Base-by-base conservation (phyloP, 345 rosid species). In the Populus pruinosa region DNA sequence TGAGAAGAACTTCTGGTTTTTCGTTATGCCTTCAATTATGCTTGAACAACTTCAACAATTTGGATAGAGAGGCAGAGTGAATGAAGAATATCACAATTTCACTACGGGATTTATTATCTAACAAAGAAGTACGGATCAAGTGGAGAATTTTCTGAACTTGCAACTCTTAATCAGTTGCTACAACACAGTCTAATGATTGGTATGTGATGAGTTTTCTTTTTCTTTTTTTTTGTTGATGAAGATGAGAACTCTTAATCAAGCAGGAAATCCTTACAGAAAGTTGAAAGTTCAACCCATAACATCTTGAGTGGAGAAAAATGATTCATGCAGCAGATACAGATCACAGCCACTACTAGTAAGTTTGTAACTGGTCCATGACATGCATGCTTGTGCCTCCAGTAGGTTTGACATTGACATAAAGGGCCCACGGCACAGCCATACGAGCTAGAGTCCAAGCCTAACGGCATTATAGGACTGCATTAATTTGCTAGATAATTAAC, bases 1-100 rank as follows among this genome's bases (percentile, higher is more conserved):
- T 50, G 79, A 44, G 74, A 69, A 33, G 61, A 69, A 38, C 66
- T 86, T 75, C 74, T 69, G 56, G 73, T 72, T 36, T 73, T 50
- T 61, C 63, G 36, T 41, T 77, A 73, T 82, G 67, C 63, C 73
- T 83, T 4, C 36, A 33, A 33, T 82, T 80, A 76, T 64, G 73
- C 67, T 75, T 53, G 41, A 27, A 36, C 53, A 44, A 7, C 11
- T 13, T 53, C 10, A 53, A 53, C 23, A 6, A 20, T 20, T 0
- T 20, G 62, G 49, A 65, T 2, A 76, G 64, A 13, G 53, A 50
- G 20, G n/a, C 13, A 27, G 74, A 63, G 59, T 53, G 36, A 21
- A 3, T n/a, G 14, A 59, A n/a, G n/a, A 23, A 27, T n/a, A 59
- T 59, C 64, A 11, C 29, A n/a, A 59, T 59, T 59, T 59, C 25